Conservation (phyloP, 2,329 filamentous ascomycete species). For the Penicillium sclerotiorum region DNA sequence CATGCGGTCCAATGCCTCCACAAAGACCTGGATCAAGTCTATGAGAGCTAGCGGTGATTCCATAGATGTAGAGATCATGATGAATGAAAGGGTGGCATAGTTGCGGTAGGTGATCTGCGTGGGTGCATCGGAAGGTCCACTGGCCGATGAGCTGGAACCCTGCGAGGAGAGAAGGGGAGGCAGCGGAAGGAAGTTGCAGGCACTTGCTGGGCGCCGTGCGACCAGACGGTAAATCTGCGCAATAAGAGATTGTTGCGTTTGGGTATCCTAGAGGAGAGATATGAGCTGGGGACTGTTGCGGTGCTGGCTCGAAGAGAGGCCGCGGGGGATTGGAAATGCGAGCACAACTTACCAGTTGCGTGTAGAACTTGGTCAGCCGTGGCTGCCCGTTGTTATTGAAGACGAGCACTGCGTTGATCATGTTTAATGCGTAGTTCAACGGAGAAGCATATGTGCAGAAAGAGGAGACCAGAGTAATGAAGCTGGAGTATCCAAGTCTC, state of each 20-base stretch:
- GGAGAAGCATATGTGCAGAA: too few species aligned
- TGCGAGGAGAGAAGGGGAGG: slow-evolving; percentile 62
- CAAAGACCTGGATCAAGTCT: slow-evolving; percentile 96
- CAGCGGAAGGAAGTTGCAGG: slow-evolving; percentile 94
- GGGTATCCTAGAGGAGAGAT: slow-evolving; percentile 71
- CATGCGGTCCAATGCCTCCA: slow-evolving; percentile 88
- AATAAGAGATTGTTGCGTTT: slow-evolving; percentile 94
- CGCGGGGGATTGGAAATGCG: too few species aligned
- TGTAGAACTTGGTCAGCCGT: slow-evolving; percentile 97
- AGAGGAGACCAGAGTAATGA: neutral
- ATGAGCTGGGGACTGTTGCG: slow-evolving; percentile 8
- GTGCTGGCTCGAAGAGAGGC: too few species aligned
- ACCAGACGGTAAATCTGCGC: slow-evolving; percentile 97
- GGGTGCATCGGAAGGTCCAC: slow-evolving; percentile 79
- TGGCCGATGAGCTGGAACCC: slow-evolving; percentile 50
- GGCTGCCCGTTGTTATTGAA: slow-evolving; percentile 99
- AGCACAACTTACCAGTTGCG: slow-evolving; percentile 72
- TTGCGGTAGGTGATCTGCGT: slow-evolving; percentile 96
- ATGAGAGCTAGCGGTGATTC: slow-evolving; percentile 94
- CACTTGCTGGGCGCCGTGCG: slow-evolving; percentile 83
- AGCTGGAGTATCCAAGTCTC: too few species aligned
- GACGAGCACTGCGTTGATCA: slow-evolving; percentile 98
- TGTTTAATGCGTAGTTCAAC: slow-evolving; percentile 49
- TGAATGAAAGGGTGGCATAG: slow-evolving; percentile 98
- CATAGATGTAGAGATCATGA: slow-evolving; percentile 93